phyloP scores from a whole-genome alignment of 2,329 filamentous ascomycete genomes.

The Falciphora oryzae region DNA sequence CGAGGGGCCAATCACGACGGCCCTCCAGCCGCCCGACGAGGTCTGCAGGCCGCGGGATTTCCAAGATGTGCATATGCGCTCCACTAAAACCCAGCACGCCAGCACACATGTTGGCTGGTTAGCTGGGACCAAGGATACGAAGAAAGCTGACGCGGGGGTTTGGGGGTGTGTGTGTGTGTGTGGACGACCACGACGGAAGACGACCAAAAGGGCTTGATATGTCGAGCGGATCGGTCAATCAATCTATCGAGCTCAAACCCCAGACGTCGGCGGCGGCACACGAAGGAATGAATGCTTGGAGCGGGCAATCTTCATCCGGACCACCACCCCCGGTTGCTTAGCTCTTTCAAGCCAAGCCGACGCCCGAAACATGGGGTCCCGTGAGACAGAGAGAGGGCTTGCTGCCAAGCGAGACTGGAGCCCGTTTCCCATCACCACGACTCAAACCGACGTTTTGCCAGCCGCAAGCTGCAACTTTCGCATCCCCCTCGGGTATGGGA shows the following conservation, averaged over 20 bases:
- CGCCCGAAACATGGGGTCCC: background rate
- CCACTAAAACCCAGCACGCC: background rate
- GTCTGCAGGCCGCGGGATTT: background rate
- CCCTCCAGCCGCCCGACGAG: background rate
- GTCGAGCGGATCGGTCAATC: background rate
- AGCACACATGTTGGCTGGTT: background rate
- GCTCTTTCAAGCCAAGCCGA: background rate
- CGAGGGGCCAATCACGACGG: background rate
- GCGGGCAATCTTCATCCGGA: background rate
- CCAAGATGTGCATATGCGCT: slow-evolving; percentile 5
- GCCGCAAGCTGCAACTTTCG: background rate
- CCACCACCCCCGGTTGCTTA: background rate
- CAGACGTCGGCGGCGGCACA: background rate
- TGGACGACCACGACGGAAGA: background rate
- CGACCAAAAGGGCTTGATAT: background rate
- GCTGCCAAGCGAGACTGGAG: too few species aligned
- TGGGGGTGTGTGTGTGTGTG: background rate
- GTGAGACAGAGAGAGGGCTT: background rate
- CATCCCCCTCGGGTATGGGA: background rate
- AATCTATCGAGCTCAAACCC: background rate
- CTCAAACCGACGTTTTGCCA: background rate
- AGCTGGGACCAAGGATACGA: background rate
- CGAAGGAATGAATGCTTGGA: background rate
- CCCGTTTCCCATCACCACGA: too few species aligned
- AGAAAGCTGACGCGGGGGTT: background rate